phyloP scores from a whole-genome alignment of 2,329 filamentous ascomycete species.

The Scedosporium apiospermum region DNA sequence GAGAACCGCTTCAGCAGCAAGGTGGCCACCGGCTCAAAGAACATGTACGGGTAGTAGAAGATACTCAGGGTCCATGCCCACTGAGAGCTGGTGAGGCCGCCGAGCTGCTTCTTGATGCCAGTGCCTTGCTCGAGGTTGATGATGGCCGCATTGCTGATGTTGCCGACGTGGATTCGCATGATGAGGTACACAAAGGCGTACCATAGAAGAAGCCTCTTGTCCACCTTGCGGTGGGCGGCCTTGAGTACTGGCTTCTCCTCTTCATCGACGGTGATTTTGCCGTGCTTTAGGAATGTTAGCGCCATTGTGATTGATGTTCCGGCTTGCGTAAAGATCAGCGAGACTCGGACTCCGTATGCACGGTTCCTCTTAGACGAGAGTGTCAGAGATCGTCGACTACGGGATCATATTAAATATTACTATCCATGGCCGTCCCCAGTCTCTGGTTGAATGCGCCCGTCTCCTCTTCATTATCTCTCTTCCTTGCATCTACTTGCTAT shows the following conservation, averaged over 20 bases:
- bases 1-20: constrained; percentile 15
- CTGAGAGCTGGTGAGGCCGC: constrained; percentile 13
- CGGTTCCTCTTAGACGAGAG: too few species aligned
- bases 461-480: too few species aligned
- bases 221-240: constrained; percentile 14
- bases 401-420: too few species aligned
- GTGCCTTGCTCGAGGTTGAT: constrained; percentile 18
- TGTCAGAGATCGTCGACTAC: too few species aligned
- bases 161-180: constrained; percentile 16
- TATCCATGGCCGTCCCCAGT: too few species aligned
- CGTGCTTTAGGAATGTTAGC: background rate
- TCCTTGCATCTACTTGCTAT: too few species aligned
- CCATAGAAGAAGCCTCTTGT: constrained; percentile 15
- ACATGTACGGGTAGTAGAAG: constrained; percentile 17
- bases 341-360: too few species aligned
- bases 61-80: constrained; percentile 17
- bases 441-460: too few species aligned
- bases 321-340: background rate
- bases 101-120: constrained; percentile 16
- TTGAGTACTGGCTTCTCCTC: constrained; percentile 8
- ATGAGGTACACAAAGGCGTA: constrained; percentile 16
- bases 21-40: constrained; percentile 16
- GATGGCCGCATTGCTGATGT: constrained; percentile 18
- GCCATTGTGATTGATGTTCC: background rate
- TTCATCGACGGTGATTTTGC: background rate